These are phyloP conservation scores for Mycena albidolilacea DNA, from an alignment of 768 basidiomycete species.

Conservation along the genomic window DNA sequence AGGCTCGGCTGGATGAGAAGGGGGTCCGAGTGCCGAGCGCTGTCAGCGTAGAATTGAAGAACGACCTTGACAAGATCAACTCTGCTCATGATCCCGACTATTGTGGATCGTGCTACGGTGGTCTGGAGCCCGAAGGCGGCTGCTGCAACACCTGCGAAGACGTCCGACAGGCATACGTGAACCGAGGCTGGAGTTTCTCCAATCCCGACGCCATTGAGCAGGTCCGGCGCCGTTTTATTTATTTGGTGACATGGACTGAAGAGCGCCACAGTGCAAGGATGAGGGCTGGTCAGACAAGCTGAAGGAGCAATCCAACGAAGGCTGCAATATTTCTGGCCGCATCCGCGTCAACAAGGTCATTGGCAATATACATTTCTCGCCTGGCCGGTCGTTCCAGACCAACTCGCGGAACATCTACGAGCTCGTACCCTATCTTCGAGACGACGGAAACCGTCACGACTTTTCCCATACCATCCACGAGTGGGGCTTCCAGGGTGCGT, in stretches of 20 bases:
- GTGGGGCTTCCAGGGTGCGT: constrained; percentile 78
- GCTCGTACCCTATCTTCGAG: constrained; percentile 94
- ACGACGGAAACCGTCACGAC: constrained; percentile 91
- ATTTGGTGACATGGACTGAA: background rate
- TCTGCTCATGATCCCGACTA: constrained; percentile 73
- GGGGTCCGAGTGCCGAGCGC: constrained; percentile 74
- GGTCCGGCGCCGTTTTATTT: constrained; percentile 59
- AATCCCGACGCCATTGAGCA: constrained; percentile 95
- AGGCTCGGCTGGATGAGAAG: constrained; percentile 77
- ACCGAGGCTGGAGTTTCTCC: constrained; percentile 95
- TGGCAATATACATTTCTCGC: constrained; percentile 95
- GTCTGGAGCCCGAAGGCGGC: constrained; percentile 77
- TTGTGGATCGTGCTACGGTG: constrained; percentile 98
- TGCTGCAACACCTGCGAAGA: constrained; percentile 99
- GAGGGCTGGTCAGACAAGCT: constrained; percentile 98
- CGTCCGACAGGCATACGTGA: constrained; percentile 90
- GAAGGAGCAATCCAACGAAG: constrained; percentile 92
- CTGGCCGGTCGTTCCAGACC: constrained; percentile 95
- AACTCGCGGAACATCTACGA: constrained; percentile 86
- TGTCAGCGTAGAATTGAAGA: constrained; percentile 76
- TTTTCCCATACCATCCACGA: constrained; percentile 92
- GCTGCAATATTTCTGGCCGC: constrained; percentile 93
- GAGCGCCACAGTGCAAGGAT: constrained; percentile 76
- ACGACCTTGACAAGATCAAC: constrained; percentile 88
- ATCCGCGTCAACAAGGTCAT: constrained; percentile 97